Evolutionary conservation across 306 rosid species (phyloP).

Genomic region (Acmispon strigosus): DNA sequence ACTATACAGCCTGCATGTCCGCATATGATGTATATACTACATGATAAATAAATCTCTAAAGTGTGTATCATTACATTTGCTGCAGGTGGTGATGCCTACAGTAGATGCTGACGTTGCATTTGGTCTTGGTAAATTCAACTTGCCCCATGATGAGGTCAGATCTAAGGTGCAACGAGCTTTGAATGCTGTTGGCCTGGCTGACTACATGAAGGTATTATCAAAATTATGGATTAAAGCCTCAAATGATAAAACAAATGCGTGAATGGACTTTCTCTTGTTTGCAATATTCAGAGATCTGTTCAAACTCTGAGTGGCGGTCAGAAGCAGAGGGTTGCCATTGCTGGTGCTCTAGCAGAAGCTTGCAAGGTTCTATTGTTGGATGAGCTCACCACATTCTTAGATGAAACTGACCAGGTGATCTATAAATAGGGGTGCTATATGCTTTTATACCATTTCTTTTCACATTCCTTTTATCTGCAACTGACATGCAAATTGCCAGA

Average conservation of each 20-base stretch:
- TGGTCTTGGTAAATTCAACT: slow-evolving; percentile 74
- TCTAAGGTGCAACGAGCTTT: slow-evolving; percentile 60
- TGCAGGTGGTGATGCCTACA: slow-evolving; percentile 85
- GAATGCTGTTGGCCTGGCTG: slow-evolving; percentile 59
- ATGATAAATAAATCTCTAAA: neutral
- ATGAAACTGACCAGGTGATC: slow-evolving; percentile 77
- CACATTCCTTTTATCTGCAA: slow-evolving; percentile 6
- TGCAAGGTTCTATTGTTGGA: slow-evolving; percentile 77
- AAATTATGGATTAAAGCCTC: neutral
- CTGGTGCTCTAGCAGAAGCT: slow-evolving; percentile 89
- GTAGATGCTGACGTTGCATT: slow-evolving; percentile 87
- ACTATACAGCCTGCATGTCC: neutral
- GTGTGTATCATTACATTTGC: neutral
- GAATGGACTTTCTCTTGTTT: slow-evolving; percentile 11
- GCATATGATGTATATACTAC: neutral
- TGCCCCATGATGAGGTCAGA: slow-evolving; percentile 58
- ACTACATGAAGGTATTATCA: slow-evolving; percentile 58
- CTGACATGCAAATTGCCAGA: neutral
- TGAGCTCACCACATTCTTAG: slow-evolving; percentile 83
- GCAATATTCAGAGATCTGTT: slow-evolving; percentile 62
- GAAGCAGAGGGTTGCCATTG: slow-evolving; percentile 89
- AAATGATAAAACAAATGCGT: neutral
- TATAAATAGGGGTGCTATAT: neutral
- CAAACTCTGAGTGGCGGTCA: slow-evolving; percentile 91
- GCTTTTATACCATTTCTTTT: neutral